Evolutionary conservation across 163 green algal genomes (phyloP).

Genomic region (Scenedesmus sp.): DNA sequence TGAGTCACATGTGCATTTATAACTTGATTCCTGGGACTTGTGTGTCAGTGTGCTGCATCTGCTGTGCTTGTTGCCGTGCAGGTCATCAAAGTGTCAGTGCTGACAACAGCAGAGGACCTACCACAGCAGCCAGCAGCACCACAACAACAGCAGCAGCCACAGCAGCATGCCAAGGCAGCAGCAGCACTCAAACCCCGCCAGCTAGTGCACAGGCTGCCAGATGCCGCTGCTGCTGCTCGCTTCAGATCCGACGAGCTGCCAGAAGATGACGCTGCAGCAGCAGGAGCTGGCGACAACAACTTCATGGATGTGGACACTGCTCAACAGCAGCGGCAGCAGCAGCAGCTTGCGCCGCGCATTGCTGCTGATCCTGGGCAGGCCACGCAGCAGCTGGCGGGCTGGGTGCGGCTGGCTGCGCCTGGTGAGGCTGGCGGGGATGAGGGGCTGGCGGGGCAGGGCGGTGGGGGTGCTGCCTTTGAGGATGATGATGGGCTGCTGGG

Average conservation of each 20-base stretch:
- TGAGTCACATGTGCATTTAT: too few relatives aligned
- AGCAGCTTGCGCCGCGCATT: slow-evolving; percentile 10
- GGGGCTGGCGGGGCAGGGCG: background rate
- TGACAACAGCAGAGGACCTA: slow-evolving; percentile 13
- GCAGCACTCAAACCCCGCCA: background rate
- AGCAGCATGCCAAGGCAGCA: background rate
- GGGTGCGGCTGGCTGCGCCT: background rate
- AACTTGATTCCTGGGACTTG: background rate
- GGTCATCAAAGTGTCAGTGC: background rate
- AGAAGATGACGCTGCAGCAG: background rate
- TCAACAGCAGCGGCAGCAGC: background rate
- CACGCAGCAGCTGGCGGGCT: slow-evolving; percentile 27
- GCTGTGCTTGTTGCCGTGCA: background rate
- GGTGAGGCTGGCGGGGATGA: slow-evolving; percentile 20
- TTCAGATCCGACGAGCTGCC: slow-evolving; percentile 5
- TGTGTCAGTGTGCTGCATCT: background rate
- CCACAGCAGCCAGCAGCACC: slow-evolving; percentile 14
- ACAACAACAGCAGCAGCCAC: background rate
- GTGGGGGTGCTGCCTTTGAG: background rate
- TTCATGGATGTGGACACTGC: background rate
- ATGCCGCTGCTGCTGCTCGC: slow-evolving; percentile 14
- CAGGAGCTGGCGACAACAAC: background rate
- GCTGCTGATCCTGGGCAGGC: slow-evolving; percentile 22
- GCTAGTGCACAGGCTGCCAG: slow-evolving; percentile 22
- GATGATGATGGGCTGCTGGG: background rate